Percentiles rank a stretch among this genome's conserved stretches.
Evolutionary conservation across 2,329 filamentous ascomycete species (phyloP).

Genomic region (Alternaria triticimaculans): DNA sequence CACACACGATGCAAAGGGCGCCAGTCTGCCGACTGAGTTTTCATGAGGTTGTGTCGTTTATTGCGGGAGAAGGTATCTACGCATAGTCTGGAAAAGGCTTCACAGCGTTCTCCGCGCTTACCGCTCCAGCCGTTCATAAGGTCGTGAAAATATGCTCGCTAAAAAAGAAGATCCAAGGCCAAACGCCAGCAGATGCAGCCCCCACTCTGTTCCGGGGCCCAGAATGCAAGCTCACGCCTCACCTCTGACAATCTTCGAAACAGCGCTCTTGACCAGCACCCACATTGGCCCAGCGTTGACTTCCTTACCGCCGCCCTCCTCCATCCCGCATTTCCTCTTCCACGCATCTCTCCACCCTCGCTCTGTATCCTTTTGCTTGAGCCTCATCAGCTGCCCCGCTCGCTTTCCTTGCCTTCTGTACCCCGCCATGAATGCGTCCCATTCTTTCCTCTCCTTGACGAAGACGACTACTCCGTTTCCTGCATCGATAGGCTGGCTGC

Average conservation of each 20-base stretch:
- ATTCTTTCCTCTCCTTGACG: constrained; percentile 32
- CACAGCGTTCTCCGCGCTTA: background rate
- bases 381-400: constrained; percentile 27
- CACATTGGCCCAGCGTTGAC: constrained; percentile 36
- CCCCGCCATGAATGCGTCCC: constrained; percentile 31
- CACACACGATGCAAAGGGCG: background rate
- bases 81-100: background rate
- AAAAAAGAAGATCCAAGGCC: background rate
- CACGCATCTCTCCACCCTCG: constrained; percentile 31
- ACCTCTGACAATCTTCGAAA: constrained; percentile 30
- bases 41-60: background rate
- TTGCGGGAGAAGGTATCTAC: background rate
- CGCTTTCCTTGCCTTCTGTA: constrained; percentile 32
- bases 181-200: constrained; percentile 6
- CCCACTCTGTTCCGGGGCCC: background rate
- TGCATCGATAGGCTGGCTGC: constrained; percentile 31
- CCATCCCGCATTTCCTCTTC: constrained; percentile 34
- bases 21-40: background rate
- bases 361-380: constrained; percentile 29
- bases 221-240: constrained; percentile 24
- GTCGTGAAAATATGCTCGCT: constrained; percentile 3
- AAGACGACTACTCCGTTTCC: constrained; percentile 35
- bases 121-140: constrained; percentile 2
- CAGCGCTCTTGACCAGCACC: constrained; percentile 35
- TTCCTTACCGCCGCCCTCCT: constrained; percentile 25